Conservation (phyloP, 768 basidiomycete species). For the Phylloporus sp. region DNA sequence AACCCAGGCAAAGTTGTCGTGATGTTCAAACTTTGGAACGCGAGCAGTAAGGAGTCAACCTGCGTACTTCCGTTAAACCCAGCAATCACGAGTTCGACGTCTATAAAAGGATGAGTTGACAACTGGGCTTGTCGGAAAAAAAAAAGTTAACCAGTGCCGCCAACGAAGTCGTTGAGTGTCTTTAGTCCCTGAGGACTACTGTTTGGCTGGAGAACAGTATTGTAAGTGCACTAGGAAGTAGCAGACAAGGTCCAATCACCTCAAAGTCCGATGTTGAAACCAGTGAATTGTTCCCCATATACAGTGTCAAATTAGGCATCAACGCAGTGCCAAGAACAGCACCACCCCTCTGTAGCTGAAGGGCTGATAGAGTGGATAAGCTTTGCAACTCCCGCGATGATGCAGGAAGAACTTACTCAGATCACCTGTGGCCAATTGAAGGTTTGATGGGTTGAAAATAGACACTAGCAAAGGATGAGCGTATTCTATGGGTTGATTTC, state of each 20-base stretch:
- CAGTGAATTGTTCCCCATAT: slow-evolving; percentile 58
- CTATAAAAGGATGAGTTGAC: slow-evolving; percentile 26
- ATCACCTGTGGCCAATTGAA: slow-evolving; percentile 60
- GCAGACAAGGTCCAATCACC: slow-evolving; percentile 25
- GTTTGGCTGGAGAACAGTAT: slow-evolving; percentile 46
- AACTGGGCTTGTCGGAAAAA: background rate
- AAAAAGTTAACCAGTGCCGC: slow-evolving; percentile 43
- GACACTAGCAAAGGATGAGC: slow-evolving; percentile 36
- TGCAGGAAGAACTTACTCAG: slow-evolving; percentile 42
- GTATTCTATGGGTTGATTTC: background rate
- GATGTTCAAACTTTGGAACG: slow-evolving; percentile 59
- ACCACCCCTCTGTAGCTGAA: slow-evolving; percentile 53
- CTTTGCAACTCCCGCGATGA: background rate
- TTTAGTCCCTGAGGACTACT: slow-evolving; percentile 53
- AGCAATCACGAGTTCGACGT: slow-evolving; percentile 52
- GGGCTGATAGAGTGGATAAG: slow-evolving; percentile 32
- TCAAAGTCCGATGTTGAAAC: slow-evolving; percentile 47
- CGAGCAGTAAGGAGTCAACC: slow-evolving; percentile 53
- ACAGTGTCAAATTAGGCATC: slow-evolving; percentile 56
- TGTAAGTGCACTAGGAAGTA: background rate
- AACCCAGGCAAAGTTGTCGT: slow-evolving; percentile 57
- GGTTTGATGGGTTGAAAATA: slow-evolving; percentile 66
- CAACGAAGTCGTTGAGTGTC: slow-evolving; percentile 67
- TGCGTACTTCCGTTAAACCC: slow-evolving; percentile 61
- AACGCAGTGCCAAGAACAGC: slow-evolving; percentile 56